A percentile compares a stretch with the other conserved stretches of the same genome.
Evolutionary conservation across 345 rosid species (phyloP).

Genomic region (Diplotaxis tenuifolia): DNA sequence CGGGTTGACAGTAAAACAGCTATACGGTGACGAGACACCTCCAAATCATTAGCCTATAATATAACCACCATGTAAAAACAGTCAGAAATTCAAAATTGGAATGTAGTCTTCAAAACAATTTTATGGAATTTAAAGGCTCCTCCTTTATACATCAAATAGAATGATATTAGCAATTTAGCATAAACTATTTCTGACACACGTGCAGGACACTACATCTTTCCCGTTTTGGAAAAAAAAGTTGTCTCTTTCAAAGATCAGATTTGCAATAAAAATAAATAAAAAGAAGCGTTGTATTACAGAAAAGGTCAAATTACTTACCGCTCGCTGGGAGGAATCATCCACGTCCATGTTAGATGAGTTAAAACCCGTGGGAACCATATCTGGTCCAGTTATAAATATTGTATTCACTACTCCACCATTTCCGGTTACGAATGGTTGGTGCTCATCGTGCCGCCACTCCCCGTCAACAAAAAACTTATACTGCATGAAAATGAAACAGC

Average conservation of each 20-base stretch:
- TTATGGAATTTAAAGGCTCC: background rate
- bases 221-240: background rate
- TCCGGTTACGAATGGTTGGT: constrained; percentile 52
- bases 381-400: constrained; percentile 50
- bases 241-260: background rate
- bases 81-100: constrained; percentile 28
- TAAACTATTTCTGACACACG: background rate
- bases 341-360: constrained; percentile 69
- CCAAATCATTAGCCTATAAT: constrained; percentile 50
- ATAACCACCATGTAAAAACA: constrained; percentile 11
- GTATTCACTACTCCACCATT: constrained; percentile 74
- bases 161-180: background rate
- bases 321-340: constrained; percentile 52
- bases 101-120: background rate
- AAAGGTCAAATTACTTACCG: constrained; percentile 43
- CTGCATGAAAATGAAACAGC: constrained; percentile 49
- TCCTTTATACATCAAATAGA: background rate
- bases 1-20: constrained; percentile 68
- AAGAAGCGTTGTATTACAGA: background rate
- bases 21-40: constrained; percentile 66
- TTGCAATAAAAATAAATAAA: background rate
- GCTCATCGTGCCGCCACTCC: constrained; percentile 90
- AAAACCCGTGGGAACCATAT: constrained; percentile 38
- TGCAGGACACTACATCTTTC: background rate
- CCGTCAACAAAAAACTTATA: constrained; percentile 89